phyloP scores from a whole-genome alignment of 2,329 filamentous ascomycete genomes.

The Phyllosticta citribraziliensis region DNA sequence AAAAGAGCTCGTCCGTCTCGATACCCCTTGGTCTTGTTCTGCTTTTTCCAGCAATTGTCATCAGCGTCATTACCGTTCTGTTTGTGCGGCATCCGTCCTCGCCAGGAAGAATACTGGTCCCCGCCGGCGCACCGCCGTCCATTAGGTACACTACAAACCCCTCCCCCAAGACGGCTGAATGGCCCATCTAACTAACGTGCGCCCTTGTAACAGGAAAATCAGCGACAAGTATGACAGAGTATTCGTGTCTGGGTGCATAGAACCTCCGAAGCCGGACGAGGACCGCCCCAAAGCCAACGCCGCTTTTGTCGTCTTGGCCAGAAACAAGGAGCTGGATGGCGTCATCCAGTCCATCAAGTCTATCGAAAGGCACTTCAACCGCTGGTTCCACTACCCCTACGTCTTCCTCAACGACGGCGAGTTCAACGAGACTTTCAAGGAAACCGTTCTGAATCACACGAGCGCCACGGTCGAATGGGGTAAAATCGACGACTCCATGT shows the following conservation, averaged over 20 bases:
- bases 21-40: conserved; percentile 88
- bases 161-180: not conserved
- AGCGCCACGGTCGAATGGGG: conserved; percentile 83
- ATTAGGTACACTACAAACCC: conserved; percentile 58
- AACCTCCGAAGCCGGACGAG: conserved; percentile 69
- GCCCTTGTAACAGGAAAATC: conserved; percentile 61
- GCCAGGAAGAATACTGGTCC: conserved; percentile 73
- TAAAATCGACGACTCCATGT: conserved; percentile 81
- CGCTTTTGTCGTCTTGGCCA: conserved; percentile 87
- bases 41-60: conserved; percentile 82
- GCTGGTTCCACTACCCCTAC: conserved; percentile 97
- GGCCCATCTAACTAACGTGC: not conserved
- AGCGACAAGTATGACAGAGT: conserved; percentile 96
- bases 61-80: conserved; percentile 81
- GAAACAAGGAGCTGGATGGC: conserved; percentile 93
- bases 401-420: conserved; percentile 97
- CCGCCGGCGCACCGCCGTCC: conserved; percentile 74
- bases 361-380: conserved; percentile 96
- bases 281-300: conserved; percentile 78
- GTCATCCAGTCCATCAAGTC: conserved; percentile 96
- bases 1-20: conserved; percentile 84
- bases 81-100: conserved; percentile 82
- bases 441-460: conserved; percentile 82
- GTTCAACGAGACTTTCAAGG: conserved; percentile 90
- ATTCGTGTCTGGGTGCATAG: conserved; percentile 81